A percentile compares a stretch with the other conserved stretches of the same genome.
Evolutionary conservation across 805 yeast genomes (phyloP).

Genomic region (Priceomyces carsonii): DNA sequence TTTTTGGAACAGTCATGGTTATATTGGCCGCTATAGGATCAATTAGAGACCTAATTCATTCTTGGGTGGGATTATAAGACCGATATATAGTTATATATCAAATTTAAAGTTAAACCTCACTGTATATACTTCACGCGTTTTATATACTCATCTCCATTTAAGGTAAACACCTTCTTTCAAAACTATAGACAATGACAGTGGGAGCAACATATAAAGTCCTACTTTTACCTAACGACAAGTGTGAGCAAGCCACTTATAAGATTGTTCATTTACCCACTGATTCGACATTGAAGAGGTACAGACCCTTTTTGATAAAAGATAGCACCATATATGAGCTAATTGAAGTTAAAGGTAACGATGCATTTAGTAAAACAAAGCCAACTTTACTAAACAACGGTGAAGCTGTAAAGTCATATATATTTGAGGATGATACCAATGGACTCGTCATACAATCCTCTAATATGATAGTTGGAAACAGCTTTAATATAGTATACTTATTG

Average conservation of each 20-base stretch:
- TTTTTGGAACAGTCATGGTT: slow-evolving; percentile 75
- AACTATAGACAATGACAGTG: slow-evolving; percentile 11
- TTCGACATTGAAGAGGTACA: slow-evolving; percentile 3
- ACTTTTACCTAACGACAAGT: slow-evolving; percentile 12
- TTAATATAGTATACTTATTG: slow-evolving; percentile 41
- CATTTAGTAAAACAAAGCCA: slow-evolving; percentile 26
- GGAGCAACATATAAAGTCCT: slow-evolving; percentile 14
- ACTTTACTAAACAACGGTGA: slow-evolving; percentile 24
- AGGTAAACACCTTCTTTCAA: too few relatives aligned
- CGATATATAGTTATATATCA: background rate
- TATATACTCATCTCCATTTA: too few relatives aligned
- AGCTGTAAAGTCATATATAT: slow-evolving; percentile 44
- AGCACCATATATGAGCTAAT: slow-evolving; percentile 40
- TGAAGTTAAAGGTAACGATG: slow-evolving; percentile 37
- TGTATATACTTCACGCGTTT: too few relatives aligned
- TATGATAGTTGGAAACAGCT: slow-evolving; percentile 40
- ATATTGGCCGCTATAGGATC: slow-evolving; percentile 59
- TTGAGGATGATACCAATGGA: slow-evolving; percentile 27
- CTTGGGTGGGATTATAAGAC: slow-evolving; percentile 17
- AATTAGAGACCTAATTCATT: slow-evolving; percentile 22
- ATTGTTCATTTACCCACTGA: slow-evolving; percentile 13
- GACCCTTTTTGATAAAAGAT: slow-evolving; percentile 13
- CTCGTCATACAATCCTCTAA: slow-evolving; percentile 41
- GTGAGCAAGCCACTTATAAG: slow-evolving; percentile 7
- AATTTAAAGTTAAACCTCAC: too few relatives aligned